phyloP scores from a whole-genome alignment of 352 stramenopile species.

The Peronospora destructor region DNA sequence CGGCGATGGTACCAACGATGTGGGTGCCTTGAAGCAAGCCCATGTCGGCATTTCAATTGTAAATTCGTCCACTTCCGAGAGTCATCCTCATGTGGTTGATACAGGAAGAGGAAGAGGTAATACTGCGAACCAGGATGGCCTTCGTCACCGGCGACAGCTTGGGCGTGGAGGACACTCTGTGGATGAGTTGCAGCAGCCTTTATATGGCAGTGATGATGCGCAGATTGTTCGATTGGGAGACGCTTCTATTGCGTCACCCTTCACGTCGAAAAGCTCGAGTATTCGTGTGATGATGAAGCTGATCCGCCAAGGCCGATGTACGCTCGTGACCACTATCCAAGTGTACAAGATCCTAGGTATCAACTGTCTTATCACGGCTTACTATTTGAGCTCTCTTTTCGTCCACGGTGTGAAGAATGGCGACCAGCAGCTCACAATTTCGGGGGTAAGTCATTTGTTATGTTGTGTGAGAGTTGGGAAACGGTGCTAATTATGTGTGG shows the following conservation, averaged over 20 bases:
- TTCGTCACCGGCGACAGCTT: slow-evolving; percentile 59
- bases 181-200: slow-evolving; percentile 60
- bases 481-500: slow-evolving; percentile 9
- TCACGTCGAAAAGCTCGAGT: slow-evolving; percentile 93
- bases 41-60: slow-evolving; percentile 83
- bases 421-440: slow-evolving; percentile 90
- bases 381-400: slow-evolving; percentile 96
- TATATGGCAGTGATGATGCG: slow-evolving; percentile 79
- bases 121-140: slow-evolving; percentile 30
- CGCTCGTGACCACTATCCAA: slow-evolving; percentile 97
- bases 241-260: slow-evolving; percentile 98
- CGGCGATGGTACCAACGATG: slow-evolving; percentile 97
- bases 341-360: slow-evolving; percentile 98
- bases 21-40: slow-evolving; percentile 92
- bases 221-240: slow-evolving; percentile 97
- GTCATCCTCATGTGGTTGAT: slow-evolving; percentile 28
- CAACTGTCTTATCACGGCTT: slow-evolving; percentile 97
- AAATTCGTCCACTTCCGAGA: slow-evolving; percentile 66
- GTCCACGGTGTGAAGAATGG: slow-evolving; percentile 97
- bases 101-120: slow-evolving; percentile 39
- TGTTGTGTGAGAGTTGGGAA: slow-evolving; percentile 55
- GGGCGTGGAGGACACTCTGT: slow-evolving; percentile 36
- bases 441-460: slow-evolving; percentile 22
- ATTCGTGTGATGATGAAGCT: slow-evolving; percentile 91
- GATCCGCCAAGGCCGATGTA: slow-evolving; percentile 96